Percentiles rank a stretch among this genome's conserved stretches.
Conservation (phyloP, 768 basidiomycete species). For the Mycena epipterygia region DNA sequence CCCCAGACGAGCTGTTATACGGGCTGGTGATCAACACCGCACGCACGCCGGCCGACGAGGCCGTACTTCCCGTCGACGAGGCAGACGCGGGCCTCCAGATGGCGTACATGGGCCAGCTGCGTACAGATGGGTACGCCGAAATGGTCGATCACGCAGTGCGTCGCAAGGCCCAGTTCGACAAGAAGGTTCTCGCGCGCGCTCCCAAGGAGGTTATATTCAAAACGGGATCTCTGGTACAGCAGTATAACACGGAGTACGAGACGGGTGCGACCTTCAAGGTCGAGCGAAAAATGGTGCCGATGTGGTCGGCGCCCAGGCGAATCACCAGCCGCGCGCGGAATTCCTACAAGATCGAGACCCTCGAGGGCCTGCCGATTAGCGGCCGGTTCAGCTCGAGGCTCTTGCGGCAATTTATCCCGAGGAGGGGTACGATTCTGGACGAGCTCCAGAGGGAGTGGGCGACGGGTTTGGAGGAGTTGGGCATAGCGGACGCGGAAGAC, state of each 20-base stretch:
- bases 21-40: slow-evolving; percentile 11
- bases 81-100: slow-evolving; percentile 34
- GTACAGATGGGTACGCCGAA: slow-evolving; percentile 35
- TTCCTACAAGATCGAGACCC: slow-evolving; percentile 36
- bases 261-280: slow-evolving; percentile 17
- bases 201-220: slow-evolving; percentile 37
- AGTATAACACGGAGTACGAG: slow-evolving; percentile 11
- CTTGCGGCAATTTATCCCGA: slow-evolving; percentile 34
- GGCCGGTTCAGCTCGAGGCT: slow-evolving; percentile 29
- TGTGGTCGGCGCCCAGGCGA: slow-evolving; percentile 42
- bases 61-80: neutral
- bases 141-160: slow-evolving; percentile 32
- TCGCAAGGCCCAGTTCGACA: slow-evolving; percentile 40
- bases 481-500: neutral
- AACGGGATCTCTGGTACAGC: slow-evolving; percentile 40
- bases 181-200: slow-evolving; percentile 10
- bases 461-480: slow-evolving; percentile 14
- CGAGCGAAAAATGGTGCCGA: slow-evolving; percentile 41
- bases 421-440: slow-evolving; percentile 26
- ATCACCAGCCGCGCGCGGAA: slow-evolving; percentile 28
- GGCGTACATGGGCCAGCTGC: slow-evolving; percentile 39
- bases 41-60: slow-evolving; percentile 7
- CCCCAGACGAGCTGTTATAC: slow-evolving; percentile 7
- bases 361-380: slow-evolving; percentile 28
- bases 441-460: slow-evolving; percentile 26